phyloP scores from a whole-genome alignment of 2,329 filamentous ascomycete species.

The Pezicula radicicola region DNA sequence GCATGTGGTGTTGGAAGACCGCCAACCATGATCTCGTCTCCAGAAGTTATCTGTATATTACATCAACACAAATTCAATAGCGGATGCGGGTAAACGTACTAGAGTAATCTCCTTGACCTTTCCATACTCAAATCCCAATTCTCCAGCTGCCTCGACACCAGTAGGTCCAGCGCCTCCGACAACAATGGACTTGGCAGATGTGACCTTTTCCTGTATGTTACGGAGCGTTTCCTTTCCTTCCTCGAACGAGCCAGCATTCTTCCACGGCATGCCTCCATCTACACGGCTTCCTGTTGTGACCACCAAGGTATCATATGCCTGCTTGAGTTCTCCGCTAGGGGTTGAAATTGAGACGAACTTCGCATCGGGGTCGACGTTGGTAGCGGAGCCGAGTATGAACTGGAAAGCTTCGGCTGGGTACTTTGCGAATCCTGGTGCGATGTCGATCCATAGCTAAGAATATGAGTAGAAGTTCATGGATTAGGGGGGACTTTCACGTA shows the following conservation, averaged over 20 bases:
- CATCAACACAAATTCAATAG: background rate
- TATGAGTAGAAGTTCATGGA: constrained; percentile 27
- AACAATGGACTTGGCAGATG: constrained; percentile 15
- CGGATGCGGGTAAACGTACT: constrained; percentile 3
- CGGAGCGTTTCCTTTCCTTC: constrained; percentile 6
- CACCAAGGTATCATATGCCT: constrained; percentile 40
- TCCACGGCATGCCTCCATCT: constrained; percentile 45
- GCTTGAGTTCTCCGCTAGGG: constrained; percentile 10
- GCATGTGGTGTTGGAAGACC: constrained; percentile 11
- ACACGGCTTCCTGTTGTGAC: constrained; percentile 41
- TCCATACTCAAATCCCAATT: constrained; percentile 22
- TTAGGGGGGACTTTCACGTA: constrained; percentile 31
- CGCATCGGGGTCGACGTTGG: constrained; percentile 25
- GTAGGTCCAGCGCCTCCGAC: constrained; percentile 24
- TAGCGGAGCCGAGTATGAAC: constrained; percentile 38
- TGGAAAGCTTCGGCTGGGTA: constrained; percentile 31
- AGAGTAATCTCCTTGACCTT: constrained; percentile 19
- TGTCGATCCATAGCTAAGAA: constrained; percentile 12
- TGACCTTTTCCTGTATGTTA: constrained; percentile 1
- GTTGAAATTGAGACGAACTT: constrained; percentile 29
- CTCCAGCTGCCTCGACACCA: constrained; percentile 25
- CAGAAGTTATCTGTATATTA: constrained; percentile 14
- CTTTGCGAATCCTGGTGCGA: constrained; percentile 30
- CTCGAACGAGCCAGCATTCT: constrained; percentile 27
- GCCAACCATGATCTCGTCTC: constrained; percentile 13